These are phyloP conservation scores for Ganoderma sinense DNA, from an alignment of 1,284 basidiomycete genomes.

Conservation along the genomic window DNA sequence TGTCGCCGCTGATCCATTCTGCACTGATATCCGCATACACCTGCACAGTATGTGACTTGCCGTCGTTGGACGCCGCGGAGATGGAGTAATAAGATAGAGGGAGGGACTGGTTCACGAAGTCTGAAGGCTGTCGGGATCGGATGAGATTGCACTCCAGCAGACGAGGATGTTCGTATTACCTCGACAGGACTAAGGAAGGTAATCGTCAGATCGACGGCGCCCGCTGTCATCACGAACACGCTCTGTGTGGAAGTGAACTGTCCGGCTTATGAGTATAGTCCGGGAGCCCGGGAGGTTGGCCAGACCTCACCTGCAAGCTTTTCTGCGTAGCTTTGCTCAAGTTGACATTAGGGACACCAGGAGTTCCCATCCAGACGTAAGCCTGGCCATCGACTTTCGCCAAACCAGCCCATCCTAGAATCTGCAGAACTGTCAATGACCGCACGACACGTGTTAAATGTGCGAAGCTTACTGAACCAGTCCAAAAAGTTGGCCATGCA, in stretches of 20 bases:
- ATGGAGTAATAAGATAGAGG: slow-evolving; percentile 69
- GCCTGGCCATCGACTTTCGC: slow-evolving; percentile 64
- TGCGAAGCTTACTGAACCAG: slow-evolving; percentile 52
- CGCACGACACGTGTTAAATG: background rate
- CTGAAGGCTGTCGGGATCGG: slow-evolving; percentile 50
- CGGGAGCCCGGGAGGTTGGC: background rate
- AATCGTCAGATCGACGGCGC: slow-evolving; percentile 64
- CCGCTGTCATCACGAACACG: slow-evolving; percentile 64
- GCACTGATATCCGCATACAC: slow-evolving; percentile 72
- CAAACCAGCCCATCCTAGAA: slow-evolving; percentile 73
- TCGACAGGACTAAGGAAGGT: slow-evolving; percentile 73
- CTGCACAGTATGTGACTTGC: slow-evolving; percentile 59
- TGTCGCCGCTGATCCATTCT: slow-evolving; percentile 69
- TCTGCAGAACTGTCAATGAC: slow-evolving; percentile 43
- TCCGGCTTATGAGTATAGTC: background rate
- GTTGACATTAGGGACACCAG: slow-evolving; percentile 48
- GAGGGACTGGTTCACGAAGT: slow-evolving; percentile 65
- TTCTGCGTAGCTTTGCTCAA: slow-evolving; percentile 62
- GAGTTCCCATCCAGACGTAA: slow-evolving; percentile 67
- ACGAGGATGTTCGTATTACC: slow-evolving; percentile 40
- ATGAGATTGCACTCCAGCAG: background rate
- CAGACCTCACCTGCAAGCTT: slow-evolving; percentile 51
- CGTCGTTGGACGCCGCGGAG: slow-evolving; percentile 61
- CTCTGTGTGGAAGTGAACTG: slow-evolving; percentile 73
- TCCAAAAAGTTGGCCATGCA: slow-evolving; percentile 74